A percentile compares a stretch with the other conserved stretches of the same genome.
These are phyloP conservation scores for Plantago coronopus DNA, from an alignment of 305 asterid genomes.

Conservation along the genomic window DNA sequence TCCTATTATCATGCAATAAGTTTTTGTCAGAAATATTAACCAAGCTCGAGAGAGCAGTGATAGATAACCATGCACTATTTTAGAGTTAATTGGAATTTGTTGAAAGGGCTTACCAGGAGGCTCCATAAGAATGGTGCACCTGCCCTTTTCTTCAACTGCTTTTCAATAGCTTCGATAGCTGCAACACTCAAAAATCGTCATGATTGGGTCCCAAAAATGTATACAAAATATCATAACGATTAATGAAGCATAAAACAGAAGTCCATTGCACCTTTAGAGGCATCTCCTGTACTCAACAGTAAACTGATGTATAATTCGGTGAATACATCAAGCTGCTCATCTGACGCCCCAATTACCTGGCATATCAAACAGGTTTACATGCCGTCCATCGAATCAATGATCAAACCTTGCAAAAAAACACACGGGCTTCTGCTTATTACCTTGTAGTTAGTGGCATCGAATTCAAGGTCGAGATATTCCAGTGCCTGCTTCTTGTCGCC, in stretches of 20 bases:
- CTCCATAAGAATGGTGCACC: conserved; percentile 79
- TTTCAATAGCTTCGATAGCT: conserved; percentile 69
- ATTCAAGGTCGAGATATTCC: conserved; percentile 58
- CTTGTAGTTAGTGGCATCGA: conserved; percentile 62
- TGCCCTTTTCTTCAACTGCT: conserved; percentile 68
- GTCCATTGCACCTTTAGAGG: conserved; percentile 42
- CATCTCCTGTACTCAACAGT: conserved; percentile 56
- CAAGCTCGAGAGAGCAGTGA: not conserved
- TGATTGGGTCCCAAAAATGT: not conserved
- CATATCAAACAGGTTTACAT: conserved; percentile 15
- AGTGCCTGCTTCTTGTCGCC: conserved; percentile 60
- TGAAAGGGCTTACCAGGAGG: conserved; percentile 55
- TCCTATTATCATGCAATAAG: conserved; percentile 42
- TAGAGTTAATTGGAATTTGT: no score
- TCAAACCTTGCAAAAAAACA: not conserved
- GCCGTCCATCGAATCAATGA: not conserved
- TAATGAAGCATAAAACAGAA: conserved; percentile 1
- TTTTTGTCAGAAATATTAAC: conserved; percentile 2
- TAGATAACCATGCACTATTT: not conserved
- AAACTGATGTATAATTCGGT: conserved; percentile 59
- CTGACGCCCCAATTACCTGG: conserved; percentile 92
- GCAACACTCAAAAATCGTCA: conserved; percentile 19
- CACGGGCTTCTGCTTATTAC: conserved; percentile 32
- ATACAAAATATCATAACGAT: conserved; percentile 11
- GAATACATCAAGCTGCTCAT: conserved; percentile 90